Evolutionary conservation across 257 asterid genomes (phyloP).

Genomic region (Cruciata laevipes): DNA sequence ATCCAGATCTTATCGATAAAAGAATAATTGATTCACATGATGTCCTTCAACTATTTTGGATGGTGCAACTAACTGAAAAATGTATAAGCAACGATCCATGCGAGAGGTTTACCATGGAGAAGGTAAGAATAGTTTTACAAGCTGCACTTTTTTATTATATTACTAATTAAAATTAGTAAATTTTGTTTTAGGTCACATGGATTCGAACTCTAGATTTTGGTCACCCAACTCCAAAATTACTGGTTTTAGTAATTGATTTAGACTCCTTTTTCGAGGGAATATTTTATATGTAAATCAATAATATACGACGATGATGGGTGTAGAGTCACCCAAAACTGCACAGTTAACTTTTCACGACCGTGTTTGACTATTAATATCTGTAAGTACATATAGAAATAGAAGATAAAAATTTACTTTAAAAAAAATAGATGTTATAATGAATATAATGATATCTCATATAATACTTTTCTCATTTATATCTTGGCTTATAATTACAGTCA

Average conservation of each 20-base stretch:
- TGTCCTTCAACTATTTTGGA: conserved; percentile 63
- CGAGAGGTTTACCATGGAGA: conserved; percentile 49
- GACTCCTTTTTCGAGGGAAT: neutral
- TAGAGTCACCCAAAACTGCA: too few species aligned
- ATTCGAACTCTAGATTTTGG: too few species aligned
- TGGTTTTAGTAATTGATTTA: neutral
- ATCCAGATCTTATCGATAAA: conserved; percentile 54
- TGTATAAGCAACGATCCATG: conserved; percentile 55
- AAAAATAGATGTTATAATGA: too few species aligned
- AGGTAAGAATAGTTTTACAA: conserved; percentile 26
- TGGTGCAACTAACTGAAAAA: conserved; percentile 56
- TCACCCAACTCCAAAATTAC: neutral
- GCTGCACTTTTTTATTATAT: neutral
- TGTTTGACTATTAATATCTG: too few species aligned
- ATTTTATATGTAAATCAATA: too few species aligned
- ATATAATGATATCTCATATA: too few species aligned
- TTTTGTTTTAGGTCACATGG: neutral
- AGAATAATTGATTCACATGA: conserved; percentile 58
- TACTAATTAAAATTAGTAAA: neutral
- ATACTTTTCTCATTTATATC: too few species aligned
- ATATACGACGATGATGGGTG: too few species aligned
- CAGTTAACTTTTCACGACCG: too few species aligned
- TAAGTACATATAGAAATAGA: too few species aligned
- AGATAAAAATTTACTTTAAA: too few species aligned
- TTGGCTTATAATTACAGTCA: too few species aligned